phyloP scores from a whole-genome alignment of 495 filamentous ascomycete genomes.

The Neurospora africana region DNA sequence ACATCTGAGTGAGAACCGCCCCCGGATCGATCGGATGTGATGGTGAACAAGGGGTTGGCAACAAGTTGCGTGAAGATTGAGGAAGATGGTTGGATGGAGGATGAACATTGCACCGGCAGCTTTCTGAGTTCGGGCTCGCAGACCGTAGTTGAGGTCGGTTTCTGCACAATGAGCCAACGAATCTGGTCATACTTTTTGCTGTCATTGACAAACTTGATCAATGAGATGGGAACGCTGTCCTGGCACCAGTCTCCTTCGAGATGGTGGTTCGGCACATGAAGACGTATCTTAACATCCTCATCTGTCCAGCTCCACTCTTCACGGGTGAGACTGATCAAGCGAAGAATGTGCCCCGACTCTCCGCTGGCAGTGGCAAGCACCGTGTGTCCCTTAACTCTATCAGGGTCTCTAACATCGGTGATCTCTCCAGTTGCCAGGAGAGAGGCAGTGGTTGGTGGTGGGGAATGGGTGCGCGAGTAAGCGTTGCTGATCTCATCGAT shows the following conservation, averaged over 20 bases:
- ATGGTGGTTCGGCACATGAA: constrained; percentile 21
- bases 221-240: constrained; percentile 48
- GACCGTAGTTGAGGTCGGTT: constrained; percentile 43
- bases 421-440: constrained; percentile 30
- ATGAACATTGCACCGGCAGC: constrained; percentile 4
- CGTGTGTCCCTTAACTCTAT: constrained; percentile 9
- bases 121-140: constrained; percentile 44
- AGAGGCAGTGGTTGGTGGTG: constrained; percentile 5
- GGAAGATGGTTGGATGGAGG: neutral
- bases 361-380: constrained; percentile 42
- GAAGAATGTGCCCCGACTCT: constrained; percentile 40
- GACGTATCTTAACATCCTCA: constrained; percentile 25
- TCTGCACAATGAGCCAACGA: constrained; percentile 55
- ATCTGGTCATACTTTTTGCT: constrained; percentile 33
- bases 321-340: constrained; percentile 30
- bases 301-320: constrained; percentile 38
- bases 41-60: constrained; percentile 48
- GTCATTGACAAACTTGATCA: constrained; percentile 54
- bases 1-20: constrained; percentile 57
- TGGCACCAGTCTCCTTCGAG: constrained; percentile 40
- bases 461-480: neutral
- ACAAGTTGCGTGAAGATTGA: constrained; percentile 42
- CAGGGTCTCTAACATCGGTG: constrained; percentile 17
- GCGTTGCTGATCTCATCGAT: constrained; percentile 13
- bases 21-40: constrained; percentile 44